Evolutionary conservation across 805 yeast species (phyloP).

Genomic region (Saturnispora diversa): DNA sequence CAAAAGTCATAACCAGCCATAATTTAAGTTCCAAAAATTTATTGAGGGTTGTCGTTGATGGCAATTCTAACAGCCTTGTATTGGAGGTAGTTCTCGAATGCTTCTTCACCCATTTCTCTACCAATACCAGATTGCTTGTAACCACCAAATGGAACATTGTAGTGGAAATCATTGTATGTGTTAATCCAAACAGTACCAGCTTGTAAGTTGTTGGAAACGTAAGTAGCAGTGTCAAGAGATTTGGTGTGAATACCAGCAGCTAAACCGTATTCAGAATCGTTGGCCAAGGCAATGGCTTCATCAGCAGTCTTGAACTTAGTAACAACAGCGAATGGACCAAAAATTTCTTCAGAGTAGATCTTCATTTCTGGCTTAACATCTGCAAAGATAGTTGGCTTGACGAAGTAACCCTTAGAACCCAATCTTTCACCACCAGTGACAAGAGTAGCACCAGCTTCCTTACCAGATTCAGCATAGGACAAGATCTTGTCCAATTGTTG

Average conservation of each 20-base stretch:
- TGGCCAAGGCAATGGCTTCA: conserved; percentile 59
- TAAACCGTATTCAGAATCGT: conserved; percentile 65
- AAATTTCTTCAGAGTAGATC: conserved; percentile 66
- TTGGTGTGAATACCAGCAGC: conserved; percentile 76
- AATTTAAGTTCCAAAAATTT: no score
- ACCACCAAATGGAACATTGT: conserved; percentile 75
- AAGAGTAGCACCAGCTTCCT: conserved; percentile 57
- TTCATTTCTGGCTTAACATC: conserved; percentile 56
- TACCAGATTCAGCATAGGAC: conserved; percentile 59
- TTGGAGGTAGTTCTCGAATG: conserved; percentile 59
- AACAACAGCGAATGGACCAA: conserved; percentile 72
- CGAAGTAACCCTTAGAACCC: conserved; percentile 61
- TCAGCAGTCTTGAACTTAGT: conserved; percentile 61
- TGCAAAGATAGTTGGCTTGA: conserved; percentile 66
- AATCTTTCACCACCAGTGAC: conserved; percentile 64
- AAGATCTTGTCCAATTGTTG: conserved; percentile 63
- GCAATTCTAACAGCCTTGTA: conserved; percentile 55
- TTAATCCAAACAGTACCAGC: conserved; percentile 79
- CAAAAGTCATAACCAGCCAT: not conserved
- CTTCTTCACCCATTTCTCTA: conserved; percentile 80
- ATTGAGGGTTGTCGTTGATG: conserved; percentile 20
- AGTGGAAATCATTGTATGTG: conserved; percentile 73
- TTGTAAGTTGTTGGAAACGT: conserved; percentile 54
- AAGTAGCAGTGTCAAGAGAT: conserved; percentile 51
- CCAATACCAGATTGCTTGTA: conserved; percentile 76